These are phyloP conservation scores for Fusarium nurragi DNA, from an alignment of 2,329 filamentous ascomycete genomes.

Conservation along the genomic window DNA sequence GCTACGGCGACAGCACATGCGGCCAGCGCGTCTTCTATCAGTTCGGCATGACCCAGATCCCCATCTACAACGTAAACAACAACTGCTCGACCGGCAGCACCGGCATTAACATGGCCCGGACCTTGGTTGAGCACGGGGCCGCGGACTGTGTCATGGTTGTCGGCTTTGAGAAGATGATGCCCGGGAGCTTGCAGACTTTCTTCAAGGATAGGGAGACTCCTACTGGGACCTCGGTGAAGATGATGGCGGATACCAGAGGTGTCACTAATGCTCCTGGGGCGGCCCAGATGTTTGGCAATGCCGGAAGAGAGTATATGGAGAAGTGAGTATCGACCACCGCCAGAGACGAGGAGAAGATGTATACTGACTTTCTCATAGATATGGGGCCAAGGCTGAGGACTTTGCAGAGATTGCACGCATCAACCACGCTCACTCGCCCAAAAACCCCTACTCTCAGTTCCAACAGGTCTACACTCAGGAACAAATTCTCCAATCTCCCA, in stretches of 20 bases:
- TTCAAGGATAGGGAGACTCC: conserved; percentile 89
- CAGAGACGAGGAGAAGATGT: background rate
- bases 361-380: conserved; percentile 58
- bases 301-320: conserved; percentile 93
- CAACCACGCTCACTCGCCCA: conserved; percentile 90
- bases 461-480: conserved; percentile 89
- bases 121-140: conserved; percentile 79
- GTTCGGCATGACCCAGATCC: conserved; percentile 96
- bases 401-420: conserved; percentile 94
- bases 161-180: conserved; percentile 98
- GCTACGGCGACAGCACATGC: conserved; percentile 94
- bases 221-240: conserved; percentile 73
- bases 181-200: conserved; percentile 82
- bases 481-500: conserved; percentile 78
- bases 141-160: conserved; percentile 91
- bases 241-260: conserved; percentile 86
- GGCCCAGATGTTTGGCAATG: conserved; percentile 96
- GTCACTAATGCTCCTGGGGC: conserved; percentile 84
- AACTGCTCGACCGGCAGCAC: conserved; percentile 98
- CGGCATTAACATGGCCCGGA: conserved; percentile 84
- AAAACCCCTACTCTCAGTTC: conserved; percentile 99
- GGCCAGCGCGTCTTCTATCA: conserved; percentile 98
- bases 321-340: conserved; percentile 64
- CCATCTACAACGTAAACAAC: conserved; percentile 98
- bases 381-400: conserved; percentile 83